Conservation (phyloP, 768 basidiomycete genomes). For the Serendipita sp. region DNA sequence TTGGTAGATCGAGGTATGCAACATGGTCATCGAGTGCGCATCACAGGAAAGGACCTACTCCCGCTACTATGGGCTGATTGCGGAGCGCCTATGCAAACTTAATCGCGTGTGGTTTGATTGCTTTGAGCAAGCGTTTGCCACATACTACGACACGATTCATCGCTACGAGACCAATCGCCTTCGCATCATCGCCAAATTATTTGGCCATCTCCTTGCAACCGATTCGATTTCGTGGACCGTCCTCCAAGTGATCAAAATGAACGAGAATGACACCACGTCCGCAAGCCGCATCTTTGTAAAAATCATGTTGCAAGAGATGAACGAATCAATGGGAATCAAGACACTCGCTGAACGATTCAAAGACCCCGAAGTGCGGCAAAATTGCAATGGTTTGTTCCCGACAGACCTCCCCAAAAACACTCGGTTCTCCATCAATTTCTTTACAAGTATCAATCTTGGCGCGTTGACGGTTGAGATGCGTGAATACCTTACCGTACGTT, state of each 20-base stretch:
- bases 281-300: slow-evolving; percentile 95
- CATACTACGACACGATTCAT: slow-evolving; percentile 92
- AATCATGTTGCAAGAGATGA: slow-evolving; percentile 89
- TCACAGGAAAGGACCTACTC: slow-evolving; percentile 98
- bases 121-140: slow-evolving; percentile 72
- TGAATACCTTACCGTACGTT: slow-evolving; percentile 75
- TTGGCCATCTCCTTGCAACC: slow-evolving; percentile 75
- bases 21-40: slow-evolving; percentile 99
- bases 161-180: slow-evolving; percentile 97
- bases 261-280: slow-evolving; percentile 94
- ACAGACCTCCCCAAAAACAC: slow-evolving; percentile 94
- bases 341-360: slow-evolving; percentile 76
- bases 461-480: slow-evolving; percentile 90
- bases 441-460: slow-evolving; percentile 87
- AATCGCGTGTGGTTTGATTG: slow-evolving; percentile 88
- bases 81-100: slow-evolving; percentile 92
- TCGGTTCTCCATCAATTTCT: slow-evolving; percentile 92
- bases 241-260: slow-evolving; percentile 74
- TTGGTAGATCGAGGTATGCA: slow-evolving; percentile 77
- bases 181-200: slow-evolving; percentile 93
- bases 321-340: slow-evolving; percentile 85
- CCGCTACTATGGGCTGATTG: slow-evolving; percentile 90
- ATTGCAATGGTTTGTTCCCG: slow-evolving; percentile 81
- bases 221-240: slow-evolving; percentile 86
- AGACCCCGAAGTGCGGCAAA: slow-evolving; percentile 62